Evolutionary conservation across 495 filamentous ascomycete genomes (phyloP), one percentile per base, ranked within the genome.

Genomic region (Penicillium psychrofluorescens): DNA sequence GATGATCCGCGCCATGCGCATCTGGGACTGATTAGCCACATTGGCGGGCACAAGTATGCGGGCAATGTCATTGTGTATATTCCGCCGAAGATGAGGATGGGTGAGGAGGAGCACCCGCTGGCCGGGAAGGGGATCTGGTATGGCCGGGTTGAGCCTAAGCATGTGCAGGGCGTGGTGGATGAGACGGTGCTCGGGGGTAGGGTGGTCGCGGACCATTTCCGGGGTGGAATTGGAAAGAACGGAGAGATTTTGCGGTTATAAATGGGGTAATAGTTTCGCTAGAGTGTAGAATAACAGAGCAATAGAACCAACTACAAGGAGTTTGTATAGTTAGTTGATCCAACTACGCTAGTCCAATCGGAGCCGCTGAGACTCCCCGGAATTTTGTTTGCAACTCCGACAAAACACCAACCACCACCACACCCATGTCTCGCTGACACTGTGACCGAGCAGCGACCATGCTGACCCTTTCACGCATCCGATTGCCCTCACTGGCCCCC

Each of bases 61-160:
- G 91, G 91, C 4, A 97, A 97, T 67, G 81, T 95, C 11, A 89
- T 96, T 38, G 65, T 96, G 1, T 97, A 95, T 60, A 66, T 95
- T 4, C 91, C 91, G 4, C 83, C 81, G 4, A 47, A 50, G 43
- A 67, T 70, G 60, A 61, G 40, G 40, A 38, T 58, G 29, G 46
- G 51, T 22, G 35, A 30, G 5, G 46, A 44, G n/a, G 45, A 46
- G 35, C 66, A 69, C 61, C 72, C 79, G 13, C 63, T 95, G 45
- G 84, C 81, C 1, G 90, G 90, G 1, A 80, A 79, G 55, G 90
- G 91, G 0, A 82, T 96, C 29, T 96, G 91, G 91, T 97, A 96
- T 67, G 91, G 90, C 1, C 69, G 91, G 36, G 82, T 96, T 15
- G 85, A 88, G 56, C 88, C 91, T 0, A 80, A 72, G 45, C 83